Evolutionary conservation across 441 rosid species (phyloP), one percentile per base, ranked within the genome.

Genomic region (Bruguiera hainesii): DNA sequence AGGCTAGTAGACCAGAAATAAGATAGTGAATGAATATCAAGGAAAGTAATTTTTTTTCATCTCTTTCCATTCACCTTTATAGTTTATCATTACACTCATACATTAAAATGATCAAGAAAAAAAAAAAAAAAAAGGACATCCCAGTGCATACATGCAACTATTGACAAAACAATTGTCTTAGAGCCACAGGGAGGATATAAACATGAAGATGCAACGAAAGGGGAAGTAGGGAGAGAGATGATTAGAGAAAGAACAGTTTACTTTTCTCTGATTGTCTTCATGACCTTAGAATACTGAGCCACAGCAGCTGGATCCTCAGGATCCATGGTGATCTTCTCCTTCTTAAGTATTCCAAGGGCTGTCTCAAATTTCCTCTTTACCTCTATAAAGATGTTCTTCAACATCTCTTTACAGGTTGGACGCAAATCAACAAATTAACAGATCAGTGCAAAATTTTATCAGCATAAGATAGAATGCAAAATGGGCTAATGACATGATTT

Each of bases 281-380:
- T 93, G 60, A 93, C 90, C 68, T 80, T 88, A 2, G 96, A 93
- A 71, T 87, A 96, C 1, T 88, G 96, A 66, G 86, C 61, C 18
- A 96, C 97, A 10, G 97, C 97, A 73, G 96, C 88, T 16, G 94
- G 92, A 78, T 96, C 94, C 53, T 90, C 90, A 26, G 99, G 98
- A 69, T 70, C 90, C 61, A 96, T 87, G 73, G 89, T 90, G 80
- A 96, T 90, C 76, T 89, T 93, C 79, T 92, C 99, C 81, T 85
- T 83, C 37, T 84, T 80, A 69, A 90, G 80, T 71, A 93, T 59
- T 63, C 91, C 98, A 52, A 96, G 57, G 18, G 99, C 98, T 10
- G 89, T 82, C 79, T 86, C 92, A 68, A 83, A 96, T 61, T 96
- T 93, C 66, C 83, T 84, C 82, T 89, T 90, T 64, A 96, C 82